These are phyloP conservation scores for Fusarium sp. DNA, from an alignment of 2,329 filamentous ascomycete species.

Conservation along the genomic window DNA sequence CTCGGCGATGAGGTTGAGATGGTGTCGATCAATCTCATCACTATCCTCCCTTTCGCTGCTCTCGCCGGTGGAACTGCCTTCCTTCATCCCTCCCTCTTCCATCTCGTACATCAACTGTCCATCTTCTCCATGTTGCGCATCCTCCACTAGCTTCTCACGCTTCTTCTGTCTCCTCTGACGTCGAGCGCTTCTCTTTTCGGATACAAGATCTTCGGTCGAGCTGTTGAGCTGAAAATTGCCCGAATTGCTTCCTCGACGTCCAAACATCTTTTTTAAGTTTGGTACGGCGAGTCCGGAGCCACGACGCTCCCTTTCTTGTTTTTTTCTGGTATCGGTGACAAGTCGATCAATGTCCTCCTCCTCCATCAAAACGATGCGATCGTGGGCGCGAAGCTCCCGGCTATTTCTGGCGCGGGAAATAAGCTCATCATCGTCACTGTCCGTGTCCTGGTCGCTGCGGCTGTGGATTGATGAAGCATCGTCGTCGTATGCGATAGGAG, in stretches of 20 bases:
- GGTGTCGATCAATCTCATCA: constrained; percentile 63
- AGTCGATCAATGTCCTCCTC: constrained; percentile 74
- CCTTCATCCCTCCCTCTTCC: constrained; percentile 79
- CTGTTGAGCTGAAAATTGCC: constrained; percentile 50
- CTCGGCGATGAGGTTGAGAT: constrained; percentile 58
- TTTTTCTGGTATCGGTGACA: constrained; percentile 60
- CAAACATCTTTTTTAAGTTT: constrained; percentile 58
- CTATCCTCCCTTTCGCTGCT: constrained; percentile 68
- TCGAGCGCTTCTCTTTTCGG: constrained; percentile 59
- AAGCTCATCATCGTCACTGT: constrained; percentile 77
- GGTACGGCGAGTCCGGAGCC: constrained; percentile 60
- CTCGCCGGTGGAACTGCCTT: constrained; percentile 69
- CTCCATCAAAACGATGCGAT: constrained; percentile 74
- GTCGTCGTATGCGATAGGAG: constrained; percentile 70
- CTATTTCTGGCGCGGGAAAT: constrained; percentile 71
- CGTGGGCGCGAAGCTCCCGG: constrained; percentile 72
- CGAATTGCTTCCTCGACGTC: constrained; percentile 49
- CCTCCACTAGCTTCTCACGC: constrained; percentile 60
- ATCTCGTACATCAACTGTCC: constrained; percentile 86
- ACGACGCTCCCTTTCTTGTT: constrained; percentile 59
- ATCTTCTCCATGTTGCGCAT: constrained; percentile 69
- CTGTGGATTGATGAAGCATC: constrained; percentile 72
- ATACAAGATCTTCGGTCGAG: constrained; percentile 58
- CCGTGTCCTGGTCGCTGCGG: constrained; percentile 75
- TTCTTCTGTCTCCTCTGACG: constrained; percentile 61